Base-by-base conservation (phyloP, 495 filamentous ascomycete genomes). In the Viridothelium virens region DNA sequence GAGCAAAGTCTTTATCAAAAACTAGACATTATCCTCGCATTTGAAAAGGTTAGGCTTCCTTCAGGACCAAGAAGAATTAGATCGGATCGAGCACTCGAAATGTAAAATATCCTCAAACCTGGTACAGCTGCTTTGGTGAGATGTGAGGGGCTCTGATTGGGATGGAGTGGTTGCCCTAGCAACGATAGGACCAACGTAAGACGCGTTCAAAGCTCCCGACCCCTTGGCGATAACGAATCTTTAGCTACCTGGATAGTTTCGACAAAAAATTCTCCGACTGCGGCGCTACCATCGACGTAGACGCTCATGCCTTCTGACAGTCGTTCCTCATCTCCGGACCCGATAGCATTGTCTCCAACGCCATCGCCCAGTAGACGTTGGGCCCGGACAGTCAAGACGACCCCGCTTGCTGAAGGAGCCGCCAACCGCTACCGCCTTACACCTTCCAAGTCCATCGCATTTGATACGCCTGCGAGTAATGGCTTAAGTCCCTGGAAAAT, bases 401-500 rank as follows among this genome's bases (percentile, higher is more conserved):
- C 53, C 31, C 53, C 68, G 11, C 62, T 62, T 16, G 11, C 59
- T 31, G 59, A 53, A 37, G 39, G 56, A 11, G 39, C 56, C 31
- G 38, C 11, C 10, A 65, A 68, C 56, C 31, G 34, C 18, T 34
- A 64, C 37, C 63, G 67, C n/a, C 33, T 61, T 5, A 75, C 75
- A 44, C 75, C 76, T 3, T 64, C 68, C 38, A 77, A 77, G 67
- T 75, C 76, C 0, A 74, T 78, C 68, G 64, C 74, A 3, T 41
- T 78, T 61, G 70, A 69, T 48, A 74, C 75, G 2, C 71, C 68
- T 16, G 33, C 67, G 2, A 64, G 33, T 2, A 70, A 70, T 2
- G 68, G 65, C 16, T 67, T 69, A 31, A 77, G 73, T 67, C 73
- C 74, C 41, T 76, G 74, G 74, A 68, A 72, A 37, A 73, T 80